Conservation (phyloP, 768 basidiomycete species). For the Myochromella boudieri region DNA sequence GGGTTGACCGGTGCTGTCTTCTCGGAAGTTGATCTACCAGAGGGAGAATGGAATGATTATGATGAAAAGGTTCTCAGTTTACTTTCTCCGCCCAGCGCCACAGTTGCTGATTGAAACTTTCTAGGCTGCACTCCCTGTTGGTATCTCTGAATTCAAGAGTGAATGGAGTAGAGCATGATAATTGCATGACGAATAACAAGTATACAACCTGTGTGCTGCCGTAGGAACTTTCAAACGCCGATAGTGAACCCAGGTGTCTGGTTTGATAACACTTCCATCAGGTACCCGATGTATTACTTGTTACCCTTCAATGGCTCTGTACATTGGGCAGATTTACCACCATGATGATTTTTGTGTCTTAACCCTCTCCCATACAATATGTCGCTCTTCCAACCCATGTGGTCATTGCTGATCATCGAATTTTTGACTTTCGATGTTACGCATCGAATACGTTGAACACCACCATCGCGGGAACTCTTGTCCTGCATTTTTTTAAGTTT, state of each 20-base stretch:
- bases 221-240: no score
- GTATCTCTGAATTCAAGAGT: constrained; percentile 66
- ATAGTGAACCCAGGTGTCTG: no score
- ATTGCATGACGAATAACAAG: neutral
- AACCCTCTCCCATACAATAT: neutral
- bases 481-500: constrained; percentile 43
- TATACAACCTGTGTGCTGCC: no score
- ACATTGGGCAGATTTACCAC: neutral
- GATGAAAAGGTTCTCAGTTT: constrained; percentile 73
- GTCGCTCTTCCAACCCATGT: constrained; percentile 1
- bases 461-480: no score
- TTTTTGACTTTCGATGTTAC: constrained; percentile 24
- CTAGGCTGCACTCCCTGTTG: constrained; percentile 63
- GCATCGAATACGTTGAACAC: constrained; percentile 29
- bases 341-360: neutral
- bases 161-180: constrained; percentile 63
- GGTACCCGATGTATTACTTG: no score
- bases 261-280: no score
- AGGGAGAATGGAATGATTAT: constrained; percentile 84
- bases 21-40: constrained; percentile 60
- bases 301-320: no score
- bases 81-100: neutral
- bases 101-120: constrained; percentile 9
- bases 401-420: no score
- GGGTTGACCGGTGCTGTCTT: constrained; percentile 62